Percentiles rank a stretch among this genome's conserved stretches.
These are phyloP conservation scores for Pseudocohnilembus persalinus DNA, from an alignment of 169 alveolate genomes.

Conservation along the genomic window DNA sequence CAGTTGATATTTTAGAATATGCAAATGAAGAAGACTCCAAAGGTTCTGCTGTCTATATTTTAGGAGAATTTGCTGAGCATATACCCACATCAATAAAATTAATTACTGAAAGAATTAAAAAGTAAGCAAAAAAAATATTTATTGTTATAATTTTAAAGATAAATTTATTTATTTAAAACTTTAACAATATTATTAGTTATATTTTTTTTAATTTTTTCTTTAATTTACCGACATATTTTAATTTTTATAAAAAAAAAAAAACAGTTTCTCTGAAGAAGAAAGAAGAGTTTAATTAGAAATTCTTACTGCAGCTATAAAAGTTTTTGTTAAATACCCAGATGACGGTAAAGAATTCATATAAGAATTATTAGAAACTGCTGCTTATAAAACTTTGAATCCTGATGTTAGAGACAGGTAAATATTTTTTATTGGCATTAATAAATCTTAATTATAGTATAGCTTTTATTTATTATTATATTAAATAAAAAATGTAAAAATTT, in stretches of 20 bases:
- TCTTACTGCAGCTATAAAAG: slow-evolving; percentile 93
- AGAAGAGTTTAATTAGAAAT: slow-evolving; percentile 90
- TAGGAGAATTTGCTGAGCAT: slow-evolving; percentile 94
- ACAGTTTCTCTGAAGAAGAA: slow-evolving; percentile 31
- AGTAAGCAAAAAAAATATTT: slow-evolving; percentile 9
- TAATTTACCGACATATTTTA: neutral
- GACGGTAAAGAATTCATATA: slow-evolving; percentile 85
- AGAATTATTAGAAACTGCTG: slow-evolving; percentile 89
- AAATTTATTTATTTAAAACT: neutral
- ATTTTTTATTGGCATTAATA: too few species aligned
- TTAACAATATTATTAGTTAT: too few species aligned
- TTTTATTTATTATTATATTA: too few species aligned
- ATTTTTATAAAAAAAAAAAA: neutral
- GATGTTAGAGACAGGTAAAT: slow-evolving; percentile 91
- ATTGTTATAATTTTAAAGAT: neutral
- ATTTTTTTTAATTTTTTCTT: neutral
- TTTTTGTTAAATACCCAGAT: slow-evolving; percentile 81
- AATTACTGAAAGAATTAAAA: slow-evolving; percentile 13
- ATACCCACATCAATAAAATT: slow-evolving; percentile 27
- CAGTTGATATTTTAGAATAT: slow-evolving; percentile 58
- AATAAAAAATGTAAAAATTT: neutral
- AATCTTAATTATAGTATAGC: neutral
- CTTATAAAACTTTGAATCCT: slow-evolving; percentile 96
- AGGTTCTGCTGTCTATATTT: slow-evolving; percentile 97
- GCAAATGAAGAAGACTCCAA: slow-evolving; percentile 95